Evolutionary conservation across 805 yeast genomes (phyloP).

Genomic region (Metschnikowia peoriensis): DNA sequence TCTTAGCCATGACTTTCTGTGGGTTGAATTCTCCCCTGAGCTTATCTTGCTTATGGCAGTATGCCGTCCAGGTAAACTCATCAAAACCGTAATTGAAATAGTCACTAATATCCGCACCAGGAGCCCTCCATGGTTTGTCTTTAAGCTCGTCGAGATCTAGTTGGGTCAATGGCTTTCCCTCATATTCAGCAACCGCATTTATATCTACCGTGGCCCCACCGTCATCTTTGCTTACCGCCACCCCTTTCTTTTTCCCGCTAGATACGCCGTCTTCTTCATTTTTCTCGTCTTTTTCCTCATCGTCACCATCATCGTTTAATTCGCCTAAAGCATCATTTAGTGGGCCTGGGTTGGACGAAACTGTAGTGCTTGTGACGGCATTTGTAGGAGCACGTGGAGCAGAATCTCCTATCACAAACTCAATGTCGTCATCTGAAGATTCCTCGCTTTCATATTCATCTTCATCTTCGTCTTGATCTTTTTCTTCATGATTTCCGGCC

Average conservation of each 20-base stretch:
- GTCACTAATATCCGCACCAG: constrained; percentile 93
- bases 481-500: constrained; percentile 2
- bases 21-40: constrained; percentile 79
- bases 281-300: constrained; percentile 15
- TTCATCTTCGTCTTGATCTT: constrained; percentile 14
- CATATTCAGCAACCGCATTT: constrained; percentile 67
- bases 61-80: constrained; percentile 93
- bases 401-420: constrained; percentile 65
- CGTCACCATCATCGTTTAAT: constrained; percentile 27
- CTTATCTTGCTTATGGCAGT: constrained; percentile 84
- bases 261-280: neutral
- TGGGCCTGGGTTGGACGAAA: constrained; percentile 26
- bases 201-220: constrained; percentile 55
- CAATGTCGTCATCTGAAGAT: constrained; percentile 66
- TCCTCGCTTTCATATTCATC: constrained; percentile 45
- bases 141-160: constrained; percentile 76
- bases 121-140: constrained; percentile 97
- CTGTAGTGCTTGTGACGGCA: constrained; percentile 16
- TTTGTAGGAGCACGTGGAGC: constrained; percentile 17
- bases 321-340: constrained; percentile 32
- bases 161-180: constrained; percentile 81
- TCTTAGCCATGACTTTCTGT: constrained; percentile 68
- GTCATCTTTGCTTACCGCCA: constrained; percentile 34
- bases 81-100: constrained; percentile 97
- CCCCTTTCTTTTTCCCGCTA: constrained; percentile 21